phyloP scores from a whole-genome alignment of 805 yeast species.

The Danielia oregonensis region DNA sequence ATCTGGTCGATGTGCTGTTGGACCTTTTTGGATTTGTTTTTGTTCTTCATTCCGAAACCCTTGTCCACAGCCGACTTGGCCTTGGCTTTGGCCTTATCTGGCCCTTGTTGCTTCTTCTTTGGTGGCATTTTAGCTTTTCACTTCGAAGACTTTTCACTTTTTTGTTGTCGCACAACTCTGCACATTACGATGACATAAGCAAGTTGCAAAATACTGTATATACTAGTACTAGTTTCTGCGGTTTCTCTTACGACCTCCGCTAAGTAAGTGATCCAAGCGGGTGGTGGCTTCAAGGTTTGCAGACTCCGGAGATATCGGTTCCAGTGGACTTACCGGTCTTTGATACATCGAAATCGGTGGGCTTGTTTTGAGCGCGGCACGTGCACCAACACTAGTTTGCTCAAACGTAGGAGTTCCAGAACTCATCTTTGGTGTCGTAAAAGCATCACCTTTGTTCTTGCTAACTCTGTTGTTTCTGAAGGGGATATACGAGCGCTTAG shows the following conservation, averaged over 20 bases:
- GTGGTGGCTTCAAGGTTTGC: constrained; percentile 9
- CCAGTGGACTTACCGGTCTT: constrained; percentile 9
- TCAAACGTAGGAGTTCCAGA: constrained; percentile 3
- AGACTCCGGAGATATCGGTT: constrained; percentile 9
- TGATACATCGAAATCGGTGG: neutral
- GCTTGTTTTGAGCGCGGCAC: constrained; percentile 2
- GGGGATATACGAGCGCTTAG: constrained; percentile 39
- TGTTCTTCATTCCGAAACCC: constrained; percentile 94
- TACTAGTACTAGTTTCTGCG: constrained; percentile 1
- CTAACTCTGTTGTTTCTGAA: constrained; percentile 31
- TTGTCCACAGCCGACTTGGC: constrained; percentile 72
- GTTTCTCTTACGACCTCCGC: constrained; percentile 13
- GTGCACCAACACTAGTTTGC: constrained; percentile 1
- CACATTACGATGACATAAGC: constrained; percentile 3
- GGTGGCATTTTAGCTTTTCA: constrained; percentile 59
- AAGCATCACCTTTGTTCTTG: constrained; percentile 17
- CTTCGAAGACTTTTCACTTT: constrained; percentile 4
- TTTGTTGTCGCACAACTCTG: constrained; percentile 1
- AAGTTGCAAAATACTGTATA: constrained; percentile 1
- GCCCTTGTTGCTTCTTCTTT: constrained; percentile 61
- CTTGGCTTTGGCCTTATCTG: constrained; percentile 63
- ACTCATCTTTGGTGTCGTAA: constrained; percentile 20
- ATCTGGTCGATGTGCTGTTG: constrained; percentile 51
- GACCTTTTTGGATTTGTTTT: constrained; percentile 89
- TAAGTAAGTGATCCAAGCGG: constrained; percentile 11